These are phyloP conservation scores for Circinella minor DNA, from an alignment of 371 early-diverging fungal species.

Conservation along the genomic window DNA sequence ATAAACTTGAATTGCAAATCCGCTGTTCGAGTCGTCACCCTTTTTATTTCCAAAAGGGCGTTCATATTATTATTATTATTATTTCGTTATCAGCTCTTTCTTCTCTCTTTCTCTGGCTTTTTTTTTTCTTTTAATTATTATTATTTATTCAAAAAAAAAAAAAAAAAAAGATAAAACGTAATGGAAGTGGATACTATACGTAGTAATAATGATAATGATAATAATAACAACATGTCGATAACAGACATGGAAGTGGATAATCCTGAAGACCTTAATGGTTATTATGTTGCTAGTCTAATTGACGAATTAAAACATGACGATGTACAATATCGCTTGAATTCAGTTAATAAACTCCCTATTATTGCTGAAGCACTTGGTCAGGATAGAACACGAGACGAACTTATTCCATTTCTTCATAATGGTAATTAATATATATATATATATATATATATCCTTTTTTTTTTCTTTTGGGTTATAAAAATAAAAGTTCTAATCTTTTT, in stretches of 20 bases:
- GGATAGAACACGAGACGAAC: constrained; percentile 93
- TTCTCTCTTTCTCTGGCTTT: not conserved
- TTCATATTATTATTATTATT: too few species aligned
- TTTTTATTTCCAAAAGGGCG: too few species aligned
- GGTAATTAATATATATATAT: constrained; percentile 55
- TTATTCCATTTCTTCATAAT: constrained; percentile 92
- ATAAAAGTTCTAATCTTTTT: too few species aligned
- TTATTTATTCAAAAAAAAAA: not conserved
- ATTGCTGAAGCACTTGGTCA: constrained; percentile 95
- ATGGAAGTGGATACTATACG: constrained; percentile 9
- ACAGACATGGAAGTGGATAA: constrained; percentile 12
- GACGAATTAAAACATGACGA: constrained; percentile 99
- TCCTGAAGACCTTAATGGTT: constrained; percentile 35
- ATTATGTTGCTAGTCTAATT: constrained; percentile 89
- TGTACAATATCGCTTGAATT: constrained; percentile 87
- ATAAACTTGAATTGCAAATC: too few species aligned
- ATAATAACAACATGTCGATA: not conserved
- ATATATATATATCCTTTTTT: too few species aligned
- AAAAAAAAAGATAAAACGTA: not conserved
- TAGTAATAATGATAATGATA: not conserved
- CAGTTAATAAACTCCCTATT: constrained; percentile 86
- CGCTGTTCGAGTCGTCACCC: too few species aligned
- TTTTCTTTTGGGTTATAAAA: constrained; percentile 1
- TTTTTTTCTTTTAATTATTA: not conserved
- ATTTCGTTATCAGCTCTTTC: too few species aligned